These are phyloP conservation scores for Fusarium anthophilum DNA, from an alignment of 2,329 filamentous ascomycete species.

Conservation along the genomic window DNA sequence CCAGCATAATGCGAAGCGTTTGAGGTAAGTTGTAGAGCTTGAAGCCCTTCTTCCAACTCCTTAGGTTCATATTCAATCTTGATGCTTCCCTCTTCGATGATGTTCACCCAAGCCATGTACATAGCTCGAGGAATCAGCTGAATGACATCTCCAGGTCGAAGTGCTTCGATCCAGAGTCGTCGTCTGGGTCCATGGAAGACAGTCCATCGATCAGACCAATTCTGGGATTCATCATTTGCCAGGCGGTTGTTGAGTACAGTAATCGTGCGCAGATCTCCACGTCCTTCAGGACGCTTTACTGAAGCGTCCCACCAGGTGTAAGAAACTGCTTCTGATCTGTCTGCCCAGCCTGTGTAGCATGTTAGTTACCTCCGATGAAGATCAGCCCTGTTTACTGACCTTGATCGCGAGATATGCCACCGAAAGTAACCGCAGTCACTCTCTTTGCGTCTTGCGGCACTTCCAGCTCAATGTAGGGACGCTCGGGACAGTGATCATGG, in stretches of 20 bases:
- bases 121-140: conserved; percentile 29
- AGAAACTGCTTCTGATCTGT: conserved; percentile 1
- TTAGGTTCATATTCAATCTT: conserved; percentile 23
- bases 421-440: conserved; percentile 19
- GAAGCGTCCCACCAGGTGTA: conserved; percentile 33
- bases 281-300: conserved; percentile 23
- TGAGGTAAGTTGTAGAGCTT: neutral
- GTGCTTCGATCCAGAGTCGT: conserved; percentile 16
- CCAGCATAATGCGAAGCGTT: neutral
- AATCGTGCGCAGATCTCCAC: conserved; percentile 23
- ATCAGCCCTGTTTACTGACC: neutral
- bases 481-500: conserved; percentile 26
- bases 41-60: neutral
- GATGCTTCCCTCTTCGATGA: conserved; percentile 15
- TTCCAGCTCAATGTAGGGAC: conserved; percentile 22
- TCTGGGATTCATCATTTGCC: neutral
- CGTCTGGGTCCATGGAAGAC: neutral
- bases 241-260: conserved; percentile 13
- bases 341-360: conserved; percentile 15
- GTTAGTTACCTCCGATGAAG: accelerated
- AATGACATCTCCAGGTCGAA: conserved; percentile 17
- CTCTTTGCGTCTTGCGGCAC: conserved; percentile 19
- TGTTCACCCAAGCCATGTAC: conserved; percentile 33
- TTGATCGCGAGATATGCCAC: conserved; percentile 19
- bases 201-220: conserved; percentile 1